Evolutionary conservation across 1,284 basidiomycete species (phyloP), one percentile per base, ranked within the genome.

Genomic region (Baeospora myosura): DNA sequence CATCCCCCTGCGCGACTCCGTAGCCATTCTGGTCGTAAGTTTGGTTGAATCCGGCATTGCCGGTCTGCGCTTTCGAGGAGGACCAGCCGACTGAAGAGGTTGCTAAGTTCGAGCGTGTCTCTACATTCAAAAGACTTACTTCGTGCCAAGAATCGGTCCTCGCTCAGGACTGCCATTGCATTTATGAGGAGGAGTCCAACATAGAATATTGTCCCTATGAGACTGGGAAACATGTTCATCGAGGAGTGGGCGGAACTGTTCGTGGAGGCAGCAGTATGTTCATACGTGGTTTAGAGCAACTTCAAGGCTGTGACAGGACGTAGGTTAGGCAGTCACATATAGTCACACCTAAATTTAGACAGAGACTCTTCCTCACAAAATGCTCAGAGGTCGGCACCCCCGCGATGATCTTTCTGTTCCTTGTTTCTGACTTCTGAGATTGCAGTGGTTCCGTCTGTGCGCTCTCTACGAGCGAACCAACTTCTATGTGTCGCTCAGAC

Each of bases 91-190:
- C 94, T 97, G 54, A 17, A 45, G 43, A 44, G 47, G 44, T 33
- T 39, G n/a, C n/a, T n/a, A n/a, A n/a, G n/a, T 45, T 23, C 44
- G 45, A 41, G 29, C 38, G 18, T 28, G 48, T 23, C 14, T 47
- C 3, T 26, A 37, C 24, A 33, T 25, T 6, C 20, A 23, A 28
- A 49, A 39, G 23, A 76, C 86, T 56, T 60, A 97, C 95, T 92
- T 61, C 86, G 72, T 17, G 91, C 88, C 35, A 98, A 77, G 63
- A 98, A 98, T 1, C 94, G 77, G 54, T 98, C 94, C 64, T 98
- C 94, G 57, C 84, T 96, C 42, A 98, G 72, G 45, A 98, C 85
- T 5, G 94, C 94, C 57, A 97, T 78, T 22, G 91, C 89, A 62
- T 98, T 98, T 50, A 92, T 81, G 59, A 97, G 70, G 30, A 98